Base-by-base conservation (phyloP, 148 eudicot genomes). In the Nyssa sinensis region DNA sequence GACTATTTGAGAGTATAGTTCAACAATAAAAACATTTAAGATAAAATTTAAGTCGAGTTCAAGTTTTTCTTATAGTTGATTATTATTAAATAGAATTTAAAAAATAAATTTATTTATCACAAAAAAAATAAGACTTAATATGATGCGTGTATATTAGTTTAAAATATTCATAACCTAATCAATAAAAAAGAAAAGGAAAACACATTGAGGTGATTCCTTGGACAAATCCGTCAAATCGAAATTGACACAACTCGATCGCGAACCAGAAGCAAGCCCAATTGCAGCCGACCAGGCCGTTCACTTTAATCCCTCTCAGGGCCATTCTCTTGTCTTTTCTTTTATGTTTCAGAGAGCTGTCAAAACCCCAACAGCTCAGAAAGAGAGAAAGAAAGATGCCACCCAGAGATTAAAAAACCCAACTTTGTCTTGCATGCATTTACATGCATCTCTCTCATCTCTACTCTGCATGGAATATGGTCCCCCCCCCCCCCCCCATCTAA, bases 371-470 rank as follows among this genome's bases (percentile, higher is more conserved):
- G 79, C 83, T 73, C 73, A 76, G 72, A 82, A 76, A 71, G 72
- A 79, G 55, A 79, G 78, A 37, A 62, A 82, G 74, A 75, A 73
- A 68, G 72, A 75, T 72, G 58, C 70, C 49, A 55, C n/a, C 67
- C 64, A 33, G 61, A 49, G 31, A 57, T 74, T n/a, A n/a, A 66
- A 77, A 74, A 74, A 68, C 81, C 64, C 53, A 59, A 75, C 72
- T 85, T 81, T 87, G 89, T 87, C 87, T 82, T 87, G 74, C 84
- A 79, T 83, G 82, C 85, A 86, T 62, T 74, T 78, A 51, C 75
- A 61, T 60, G 75, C 73, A 12, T 32, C 71, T 28, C 67, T 25
- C 31, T 49, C 6, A 64, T 25, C 31, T 49, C 6, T 9, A 27
- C 7, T 37, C n/a, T 73, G 41, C 69, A 9, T 62, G 16, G 21